These are phyloP conservation scores for Cyberlindnera xishuangbannaensis DNA, from an alignment of 805 yeast species.

Conservation along the genomic window DNA sequence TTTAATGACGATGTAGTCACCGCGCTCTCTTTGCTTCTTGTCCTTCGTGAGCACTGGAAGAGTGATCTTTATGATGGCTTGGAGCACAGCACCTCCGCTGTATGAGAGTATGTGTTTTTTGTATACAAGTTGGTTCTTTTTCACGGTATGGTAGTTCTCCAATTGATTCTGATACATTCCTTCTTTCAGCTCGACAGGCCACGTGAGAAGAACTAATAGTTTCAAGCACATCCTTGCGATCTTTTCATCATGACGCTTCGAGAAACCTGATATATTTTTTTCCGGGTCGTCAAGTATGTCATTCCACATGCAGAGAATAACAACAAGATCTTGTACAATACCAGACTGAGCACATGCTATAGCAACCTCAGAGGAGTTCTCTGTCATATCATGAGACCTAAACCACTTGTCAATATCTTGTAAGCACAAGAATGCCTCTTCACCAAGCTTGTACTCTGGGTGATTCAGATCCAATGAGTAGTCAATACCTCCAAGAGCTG, in stretches of 20 bases:
- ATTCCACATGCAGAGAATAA: conserved; percentile 74
- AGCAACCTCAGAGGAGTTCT: conserved; percentile 73
- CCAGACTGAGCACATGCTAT: conserved; percentile 80
- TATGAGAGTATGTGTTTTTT: conserved; percentile 60
- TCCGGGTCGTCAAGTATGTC: conserved; percentile 27
- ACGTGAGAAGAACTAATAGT: conserved; percentile 73
- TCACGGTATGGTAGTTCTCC: conserved; percentile 50
- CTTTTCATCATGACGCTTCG: conserved; percentile 41
- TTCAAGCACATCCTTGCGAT: conserved; percentile 72
- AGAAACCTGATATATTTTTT: conserved; percentile 24
- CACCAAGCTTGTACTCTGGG: conserved; percentile 72
- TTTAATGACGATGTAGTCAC: conserved; percentile 69
- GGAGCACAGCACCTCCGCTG: conserved; percentile 55
- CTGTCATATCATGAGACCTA: conserved; percentile 70
- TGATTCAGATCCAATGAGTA: conserved; percentile 42
- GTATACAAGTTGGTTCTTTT: conserved; percentile 62
- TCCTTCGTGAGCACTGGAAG: conserved; percentile 51
- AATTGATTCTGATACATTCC: conserved; percentile 45
- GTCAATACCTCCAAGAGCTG: conserved; percentile 91
- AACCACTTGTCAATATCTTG: conserved; percentile 89
- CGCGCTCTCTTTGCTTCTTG: conserved; percentile 50
- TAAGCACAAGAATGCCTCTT: conserved; percentile 67
- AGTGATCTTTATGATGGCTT: conserved; percentile 64
- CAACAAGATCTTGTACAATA: conserved; percentile 69
- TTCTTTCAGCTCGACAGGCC: conserved; percentile 73